Base-by-base conservation (phyloP, 768 basidiomycete species). In the Calocybe gangraenosa region DNA sequence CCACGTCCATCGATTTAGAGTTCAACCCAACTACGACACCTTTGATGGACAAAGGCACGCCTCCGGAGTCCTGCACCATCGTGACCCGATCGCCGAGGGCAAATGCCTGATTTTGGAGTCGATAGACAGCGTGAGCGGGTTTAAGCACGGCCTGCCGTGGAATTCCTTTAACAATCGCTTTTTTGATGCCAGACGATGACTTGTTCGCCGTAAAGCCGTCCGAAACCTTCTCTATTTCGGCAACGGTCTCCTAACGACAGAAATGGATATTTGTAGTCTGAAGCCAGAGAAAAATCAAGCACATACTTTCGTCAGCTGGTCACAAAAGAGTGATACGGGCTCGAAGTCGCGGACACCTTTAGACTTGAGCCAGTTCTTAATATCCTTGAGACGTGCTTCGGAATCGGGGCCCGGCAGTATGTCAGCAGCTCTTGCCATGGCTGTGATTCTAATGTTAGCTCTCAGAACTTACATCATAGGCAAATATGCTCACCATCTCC, bases 41-140 rank as follows among this genome's bases (percentile, higher is more conserved):
- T 65, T 95, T 97, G 41, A 84, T 85, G 1, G 84, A 82, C 11
- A 98, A 71, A 1, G 94, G 92, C 0, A 98, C 94, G 25, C 86
- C 82, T 21, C 94, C 94, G 0, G 93, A 84, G 59, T 98, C 96
- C 55, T 90, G 87, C 1, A 97, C 92, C 89, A 95, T 96, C 14
- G 86, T 87, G 30, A 97, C 94, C 9, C 96, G 78, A 64, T 99
- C 95, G 10, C 95, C 95, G 5, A 98, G 74, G 0, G 74, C 69
- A 59, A 97, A 99, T 10, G 66, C 69, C 63, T 98, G 96, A 44
- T 89, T 87, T 59, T 93, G 92, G 7, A 98, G 72, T 18, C 93
- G 84, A 58, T 91, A 92, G 5, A 85, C 73, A 1, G 92, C 84
- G 66, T 98, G 93, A 1, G 84, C 69, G 7, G 96, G 96, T 60